A percentile compares a stretch with the other conserved stretches of the same genome.
These are phyloP conservation scores for Combretum micranthum DNA, from an alignment of 345 rosid species.

Conservation along the genomic window DNA sequence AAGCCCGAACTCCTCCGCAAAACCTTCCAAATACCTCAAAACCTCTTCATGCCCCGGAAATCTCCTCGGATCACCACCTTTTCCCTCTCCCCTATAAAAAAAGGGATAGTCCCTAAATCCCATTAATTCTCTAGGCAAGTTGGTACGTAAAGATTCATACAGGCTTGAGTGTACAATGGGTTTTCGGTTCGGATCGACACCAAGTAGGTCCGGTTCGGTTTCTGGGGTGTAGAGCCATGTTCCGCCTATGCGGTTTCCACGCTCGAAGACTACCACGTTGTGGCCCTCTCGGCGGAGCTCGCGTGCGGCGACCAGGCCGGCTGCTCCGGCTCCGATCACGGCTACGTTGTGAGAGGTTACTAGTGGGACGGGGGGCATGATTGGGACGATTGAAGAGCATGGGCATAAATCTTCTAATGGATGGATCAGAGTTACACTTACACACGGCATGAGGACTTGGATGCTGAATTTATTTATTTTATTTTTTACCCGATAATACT, in stretches of 20 bases:
- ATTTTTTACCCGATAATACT: no score
- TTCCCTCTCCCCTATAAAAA: background rate
- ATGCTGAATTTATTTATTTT: no score
- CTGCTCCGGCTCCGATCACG: conserved; percentile 24
- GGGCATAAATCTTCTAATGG: no score
- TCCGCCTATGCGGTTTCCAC: conserved; percentile 14
- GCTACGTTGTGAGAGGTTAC: conserved; percentile 3
- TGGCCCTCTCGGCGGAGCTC: conserved; percentile 30
- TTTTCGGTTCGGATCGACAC: conserved; percentile 18
- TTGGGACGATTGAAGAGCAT: no score
- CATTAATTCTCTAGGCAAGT: conserved; percentile 20
- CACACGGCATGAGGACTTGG: no score
- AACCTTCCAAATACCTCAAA: conserved; percentile 12
- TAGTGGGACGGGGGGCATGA: no score
- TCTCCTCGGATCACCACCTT: conserved; percentile 11
- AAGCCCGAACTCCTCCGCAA: conserved; percentile 15
- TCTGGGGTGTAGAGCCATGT: conserved; percentile 15
- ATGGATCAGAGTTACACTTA: no score
- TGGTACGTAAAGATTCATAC: conserved; percentile 17
- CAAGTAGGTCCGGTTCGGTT: conserved; percentile 18
- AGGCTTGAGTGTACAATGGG: conserved; percentile 13
- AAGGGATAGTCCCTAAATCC: conserved; percentile 21
- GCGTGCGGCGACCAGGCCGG: conserved; percentile 18
- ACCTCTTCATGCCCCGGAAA: conserved; percentile 19
- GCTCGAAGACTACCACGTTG: conserved; percentile 20